These are phyloP conservation scores for Lachnellula hyalina DNA, from an alignment of 2,329 filamentous ascomycete genomes.

Conservation along the genomic window DNA sequence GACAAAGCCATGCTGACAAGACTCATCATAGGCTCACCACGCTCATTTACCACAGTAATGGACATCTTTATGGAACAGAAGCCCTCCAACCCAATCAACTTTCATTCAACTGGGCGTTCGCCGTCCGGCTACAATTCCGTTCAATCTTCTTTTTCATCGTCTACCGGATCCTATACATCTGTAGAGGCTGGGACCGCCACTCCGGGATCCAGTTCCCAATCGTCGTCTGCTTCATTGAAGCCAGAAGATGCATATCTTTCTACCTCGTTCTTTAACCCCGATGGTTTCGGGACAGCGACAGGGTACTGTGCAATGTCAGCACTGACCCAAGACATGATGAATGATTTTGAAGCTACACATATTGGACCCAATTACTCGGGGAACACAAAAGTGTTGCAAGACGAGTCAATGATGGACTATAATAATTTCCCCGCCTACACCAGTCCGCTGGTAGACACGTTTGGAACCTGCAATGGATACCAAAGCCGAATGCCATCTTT, in stretches of 20 bases:
- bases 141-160: slow-evolving; percentile 12
- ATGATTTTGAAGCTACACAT: background rate
- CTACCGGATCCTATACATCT: slow-evolving; percentile 11
- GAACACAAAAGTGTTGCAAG: slow-evolving; percentile 2
- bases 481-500: slow-evolving; percentile 14
- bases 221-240: slow-evolving; percentile 9
- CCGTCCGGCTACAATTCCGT: slow-evolving; percentile 5
- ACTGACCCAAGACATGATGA: slow-evolving; percentile 13
- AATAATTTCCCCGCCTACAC: slow-evolving; percentile 5
- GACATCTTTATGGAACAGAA: slow-evolving; percentile 17
- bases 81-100: slow-evolving; percentile 3
- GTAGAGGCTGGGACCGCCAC: slow-evolving; percentile 7
- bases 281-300: slow-evolving; percentile 1
- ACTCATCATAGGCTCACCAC: background rate
- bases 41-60: background rate
- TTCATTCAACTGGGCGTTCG: slow-evolving; percentile 6
- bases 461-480: slow-evolving; percentile 8
- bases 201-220: slow-evolving; percentile 8
- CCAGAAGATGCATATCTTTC: slow-evolving; percentile 13
- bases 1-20: background rate
- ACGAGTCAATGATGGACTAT: slow-evolving; percentile 6
- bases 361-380: slow-evolving; percentile 1
- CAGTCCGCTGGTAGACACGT: slow-evolving; percentile 1
- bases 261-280: slow-evolving; percentile 8
- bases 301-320: slow-evolving; percentile 14